Base-by-base conservation (phyloP, 148 eudicot species). In the Chenopodium suecicum region DNA sequence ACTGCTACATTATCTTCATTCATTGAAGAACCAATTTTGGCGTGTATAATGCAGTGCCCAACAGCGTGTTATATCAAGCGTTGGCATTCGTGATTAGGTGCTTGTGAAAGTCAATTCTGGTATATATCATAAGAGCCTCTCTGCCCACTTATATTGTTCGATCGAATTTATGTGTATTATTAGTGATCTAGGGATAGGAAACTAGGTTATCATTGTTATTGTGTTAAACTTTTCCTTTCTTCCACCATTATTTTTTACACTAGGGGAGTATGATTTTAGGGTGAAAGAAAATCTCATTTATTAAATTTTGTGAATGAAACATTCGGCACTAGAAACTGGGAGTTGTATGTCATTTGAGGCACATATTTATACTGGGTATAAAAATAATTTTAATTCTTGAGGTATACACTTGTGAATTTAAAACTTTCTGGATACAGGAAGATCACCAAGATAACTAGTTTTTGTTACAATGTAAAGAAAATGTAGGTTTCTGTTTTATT, bases 61-160 rank as follows among this genome's bases (percentile, higher is more conserved):
- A 81, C 68, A 56, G 76, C 6, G 16, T 50, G 58, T 37, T 22
- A 23, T 69, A n/a, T 22, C 75, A 14, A 12, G 58, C 3, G 75
- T 47, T 12, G 67, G 85, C 66, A 25, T 46, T 41, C 32, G 63
- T 29, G 62, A 77, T 75, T 44, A 54, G 86, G 81, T 81, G 83
- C 81, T 66, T 50, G 16, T 71, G 80, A 54, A 73, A 81, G 74
- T 54, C 46, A 25, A 66, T 2, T 77, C 25, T 73, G 73, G 74
- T 81, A 83, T 73, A 80, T 76, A 80, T 70, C 64, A 62, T 83
- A 75, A 74, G 79, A 84, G 73, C 56, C 70, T 7, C 50, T 63
- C 32, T 32, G 27, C 74, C 47, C 16, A 23, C 76, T 80, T 75
- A 48, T 65, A 81, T 56, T 65, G 27, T 81, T 75, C 46, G 47